Percentiles rank a stretch among this genome's conserved stretches.
Evolutionary conservation across 805 yeast genomes (phyloP).

Genomic region (Saccharomycopsis vini): DNA sequence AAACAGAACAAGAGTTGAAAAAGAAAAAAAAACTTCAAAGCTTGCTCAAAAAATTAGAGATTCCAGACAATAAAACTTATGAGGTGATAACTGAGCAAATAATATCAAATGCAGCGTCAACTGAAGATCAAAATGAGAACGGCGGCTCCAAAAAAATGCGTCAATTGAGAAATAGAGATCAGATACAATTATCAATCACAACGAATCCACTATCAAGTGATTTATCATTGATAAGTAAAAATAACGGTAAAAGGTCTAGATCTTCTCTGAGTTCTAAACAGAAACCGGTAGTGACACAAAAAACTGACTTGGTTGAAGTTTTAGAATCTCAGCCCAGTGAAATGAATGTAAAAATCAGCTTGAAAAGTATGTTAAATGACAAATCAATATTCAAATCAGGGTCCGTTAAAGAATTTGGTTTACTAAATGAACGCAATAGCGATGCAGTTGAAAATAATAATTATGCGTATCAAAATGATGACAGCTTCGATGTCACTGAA

Average conservation of each 20-base stretch:
- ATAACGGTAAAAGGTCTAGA: neutral
- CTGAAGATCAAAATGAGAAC: constrained; percentile 17
- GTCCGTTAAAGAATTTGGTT: neutral
- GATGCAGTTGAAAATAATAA: neutral
- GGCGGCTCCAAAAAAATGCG: constrained; percentile 19
- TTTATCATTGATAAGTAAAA: neutral
- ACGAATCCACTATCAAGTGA: constrained; percentile 3
- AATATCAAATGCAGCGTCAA: constrained; percentile 20
- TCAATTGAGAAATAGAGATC: constrained; percentile 18
- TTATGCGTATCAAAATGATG: neutral
- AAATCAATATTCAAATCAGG: constrained; percentile 8
- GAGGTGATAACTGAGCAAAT: constrained; percentile 29
- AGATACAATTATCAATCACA: constrained; percentile 3
- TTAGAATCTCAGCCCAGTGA: neutral
- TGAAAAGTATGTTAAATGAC: constrained; percentile 8
- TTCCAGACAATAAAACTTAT: constrained; percentile 33
- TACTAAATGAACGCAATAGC: neutral
- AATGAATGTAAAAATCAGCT: constrained; percentile 10
- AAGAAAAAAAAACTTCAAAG: constrained; percentile 13
- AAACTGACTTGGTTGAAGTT: neutral
- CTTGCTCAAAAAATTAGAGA: constrained; percentile 27
- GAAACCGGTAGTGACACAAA: too few species aligned
- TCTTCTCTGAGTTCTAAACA: too few species aligned
- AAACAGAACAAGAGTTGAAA: neutral
- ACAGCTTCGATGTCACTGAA: constrained; percentile 25